Percentiles rank a stretch among this genome's conserved stretches.
Conservation (phyloP, 768 basidiomycete genomes). For the Tricholoma bakamatsutake region DNA sequence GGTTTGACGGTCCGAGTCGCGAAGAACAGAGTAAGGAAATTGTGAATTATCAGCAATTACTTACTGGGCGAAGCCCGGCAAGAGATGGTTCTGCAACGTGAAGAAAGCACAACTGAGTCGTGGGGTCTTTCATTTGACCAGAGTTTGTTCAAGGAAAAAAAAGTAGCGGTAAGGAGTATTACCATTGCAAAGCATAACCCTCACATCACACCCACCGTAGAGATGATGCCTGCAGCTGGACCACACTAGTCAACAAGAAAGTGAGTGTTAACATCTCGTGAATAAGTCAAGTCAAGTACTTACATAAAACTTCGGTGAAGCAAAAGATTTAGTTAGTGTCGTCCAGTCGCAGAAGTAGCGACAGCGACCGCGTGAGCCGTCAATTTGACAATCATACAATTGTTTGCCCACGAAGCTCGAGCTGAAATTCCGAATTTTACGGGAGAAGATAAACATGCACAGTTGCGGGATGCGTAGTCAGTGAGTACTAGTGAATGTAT, state of each 20-base stretch:
- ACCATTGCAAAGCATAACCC: not conserved
- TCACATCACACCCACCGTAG: not conserved
- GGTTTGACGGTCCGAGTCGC: not conserved
- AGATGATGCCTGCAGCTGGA: not conserved
- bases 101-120: not conserved
- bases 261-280: not conserved
- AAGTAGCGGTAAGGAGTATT: not conserved
- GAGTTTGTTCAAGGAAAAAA: not conserved
- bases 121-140: not conserved
- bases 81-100: not conserved
- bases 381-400: too few relatives aligned
- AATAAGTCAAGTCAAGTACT: not conserved
- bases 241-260: too few relatives aligned
- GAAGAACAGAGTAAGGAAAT: not conserved
- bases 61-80: not conserved
- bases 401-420: too few relatives aligned
- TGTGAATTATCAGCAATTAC: not conserved
- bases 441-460: too few relatives aligned
- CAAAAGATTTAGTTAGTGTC: too few relatives aligned
- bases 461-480: too few relatives aligned
- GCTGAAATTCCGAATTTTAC: too few relatives aligned
- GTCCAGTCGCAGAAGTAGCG: too few relatives aligned
- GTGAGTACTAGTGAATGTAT: too few relatives aligned
- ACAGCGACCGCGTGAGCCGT: too few relatives aligned
- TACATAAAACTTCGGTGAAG: too few relatives aligned